Evolutionary conservation across 441 rosid species (phyloP), one percentile per base, ranked within the genome.

Genomic region (Cnidoscolus chayamansa): DNA sequence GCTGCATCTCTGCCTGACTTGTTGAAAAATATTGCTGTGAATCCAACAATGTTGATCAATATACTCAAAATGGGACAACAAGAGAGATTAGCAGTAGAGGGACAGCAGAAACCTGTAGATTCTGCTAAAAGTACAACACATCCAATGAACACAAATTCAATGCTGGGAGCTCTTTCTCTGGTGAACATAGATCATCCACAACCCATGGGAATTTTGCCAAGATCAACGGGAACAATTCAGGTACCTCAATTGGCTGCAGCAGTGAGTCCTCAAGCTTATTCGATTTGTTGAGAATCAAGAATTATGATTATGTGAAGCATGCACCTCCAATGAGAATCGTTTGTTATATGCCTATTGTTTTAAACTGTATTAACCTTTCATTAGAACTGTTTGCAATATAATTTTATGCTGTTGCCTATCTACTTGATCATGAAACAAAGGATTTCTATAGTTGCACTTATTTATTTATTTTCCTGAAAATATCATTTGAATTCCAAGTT

Each of bases 51-150:
- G 89, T 70, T 95, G 78, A 43, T 87, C 61, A 89, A 84, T 78
- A 43, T 91, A 68, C 86, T 95, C 60, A 89, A 90, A 86, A 83
- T 88, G 87, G 89, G 93, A 53, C 91, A 88, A 67, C 90, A 83
- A 68, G 91, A 91, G 79, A 84, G 74, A 72, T 74, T 82, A 77
- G 81, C 84, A 59, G 51, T 84, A 31, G 96, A 87, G 72, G 73
- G 82, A 65, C 87, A 81, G 71, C 89, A 73, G 73, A 89, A 81
- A 72, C 75, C 81, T 55, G 67, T 77, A 54, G 92, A 89, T 73
- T 77, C 90, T 65, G 79, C 76, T 72, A 84, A 73, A 79, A 81
- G 63, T 78, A 60, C 75, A 15, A 64, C 76, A 19, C 81, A 71
- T 77, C 84, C 82, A 72, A 80, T 83, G 37, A 86, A 81, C 78